Conservation (phyloP, 192 early-diverging fungal species). For the Physocladia obscura region DNA sequence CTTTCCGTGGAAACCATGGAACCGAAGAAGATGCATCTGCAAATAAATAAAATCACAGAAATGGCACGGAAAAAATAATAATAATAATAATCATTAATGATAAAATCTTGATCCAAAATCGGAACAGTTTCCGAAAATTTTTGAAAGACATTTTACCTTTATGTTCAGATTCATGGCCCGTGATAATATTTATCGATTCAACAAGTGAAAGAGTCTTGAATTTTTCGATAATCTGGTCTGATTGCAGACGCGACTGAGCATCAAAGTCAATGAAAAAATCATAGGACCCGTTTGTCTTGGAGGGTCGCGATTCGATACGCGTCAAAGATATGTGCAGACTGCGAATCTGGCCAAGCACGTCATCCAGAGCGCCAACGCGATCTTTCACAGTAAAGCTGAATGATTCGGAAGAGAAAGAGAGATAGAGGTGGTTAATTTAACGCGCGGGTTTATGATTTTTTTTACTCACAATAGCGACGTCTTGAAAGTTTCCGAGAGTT, state of each 20-base stretch:
- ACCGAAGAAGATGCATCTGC: slow-evolving; percentile 31
- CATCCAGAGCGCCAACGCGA: slow-evolving; percentile 80
- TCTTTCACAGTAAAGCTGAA: slow-evolving; percentile 78
- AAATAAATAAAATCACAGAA: neutral
- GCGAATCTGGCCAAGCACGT: slow-evolving; percentile 74
- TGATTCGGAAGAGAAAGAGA: neutral
- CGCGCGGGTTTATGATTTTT: neutral
- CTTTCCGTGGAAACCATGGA: slow-evolving; percentile 95
- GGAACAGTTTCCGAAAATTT: too few relatives aligned
- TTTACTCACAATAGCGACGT: slow-evolving; percentile 14
- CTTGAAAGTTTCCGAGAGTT: slow-evolving; percentile 12
- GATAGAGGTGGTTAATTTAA: neutral
- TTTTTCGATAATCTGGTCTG: slow-evolving; percentile 59
- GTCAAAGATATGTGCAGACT: slow-evolving; percentile 76
- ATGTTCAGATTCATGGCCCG: slow-evolving; percentile 46
- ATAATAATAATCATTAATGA: neutral
- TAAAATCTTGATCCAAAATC: neutral
- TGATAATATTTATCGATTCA: slow-evolving; percentile 68
- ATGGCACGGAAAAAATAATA: too few relatives aligned
- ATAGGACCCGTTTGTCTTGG: slow-evolving; percentile 78
- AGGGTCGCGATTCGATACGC: slow-evolving; percentile 93
- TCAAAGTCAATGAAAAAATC: slow-evolving; percentile 94
- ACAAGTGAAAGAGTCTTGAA: slow-evolving; percentile 60
- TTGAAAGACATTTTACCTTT: slow-evolving; percentile 28
- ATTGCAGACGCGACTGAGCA: slow-evolving; percentile 59